These are phyloP conservation scores for Malassezia sp. DNA, from an alignment of 1,284 basidiomycete genomes.

Conservation along the genomic window DNA sequence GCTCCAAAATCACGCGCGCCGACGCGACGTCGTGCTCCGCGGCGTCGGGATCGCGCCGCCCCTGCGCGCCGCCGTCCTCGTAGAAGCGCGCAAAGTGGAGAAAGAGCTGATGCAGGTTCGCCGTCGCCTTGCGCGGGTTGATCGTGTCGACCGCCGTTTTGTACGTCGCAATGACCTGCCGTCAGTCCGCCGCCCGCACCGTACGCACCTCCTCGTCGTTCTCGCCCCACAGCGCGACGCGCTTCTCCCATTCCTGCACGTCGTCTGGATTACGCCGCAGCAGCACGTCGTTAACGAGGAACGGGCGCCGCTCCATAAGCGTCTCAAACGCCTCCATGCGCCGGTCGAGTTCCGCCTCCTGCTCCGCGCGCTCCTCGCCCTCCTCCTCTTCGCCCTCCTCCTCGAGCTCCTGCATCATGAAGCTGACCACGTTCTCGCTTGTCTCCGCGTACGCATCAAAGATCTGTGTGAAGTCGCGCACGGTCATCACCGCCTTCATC, in stretches of 20 bases:
- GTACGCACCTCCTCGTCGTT: conserved; percentile 89
- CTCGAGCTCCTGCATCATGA: conserved; percentile 75
- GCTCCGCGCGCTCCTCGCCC: conserved; percentile 52
- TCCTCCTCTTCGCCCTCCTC: conserved; percentile 37
- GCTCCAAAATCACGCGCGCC: conserved; percentile 83
- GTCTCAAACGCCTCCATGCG: conserved; percentile 89
- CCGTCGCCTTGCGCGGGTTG: conserved; percentile 76
- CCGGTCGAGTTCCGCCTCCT: conserved; percentile 71
- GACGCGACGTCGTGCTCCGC: conserved; percentile 71
- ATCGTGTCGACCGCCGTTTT: conserved; percentile 77
- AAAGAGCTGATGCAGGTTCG: conserved; percentile 79
- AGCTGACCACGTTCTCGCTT: conserved; percentile 76
- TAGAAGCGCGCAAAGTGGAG: conserved; percentile 96
- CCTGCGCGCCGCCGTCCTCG: conserved; percentile 67
- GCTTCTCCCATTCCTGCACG: conserved; percentile 98
- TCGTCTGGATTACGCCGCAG: conserved; percentile 90
- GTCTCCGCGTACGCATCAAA: conserved; percentile 96
- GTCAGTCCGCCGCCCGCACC: no score
- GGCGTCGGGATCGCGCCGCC: conserved; percentile 22
- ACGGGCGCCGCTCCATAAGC: conserved; percentile 86
- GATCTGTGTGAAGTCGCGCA: conserved; percentile 94
- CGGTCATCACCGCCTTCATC: conserved; percentile 71
- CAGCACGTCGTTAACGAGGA: conserved; percentile 90
- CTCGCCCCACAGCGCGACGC: conserved; percentile 82
- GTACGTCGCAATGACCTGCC: conserved; percentile 88